phyloP scores from a whole-genome alignment of 768 basidiomycete species.

The Amanita pseudoporphyria region DNA sequence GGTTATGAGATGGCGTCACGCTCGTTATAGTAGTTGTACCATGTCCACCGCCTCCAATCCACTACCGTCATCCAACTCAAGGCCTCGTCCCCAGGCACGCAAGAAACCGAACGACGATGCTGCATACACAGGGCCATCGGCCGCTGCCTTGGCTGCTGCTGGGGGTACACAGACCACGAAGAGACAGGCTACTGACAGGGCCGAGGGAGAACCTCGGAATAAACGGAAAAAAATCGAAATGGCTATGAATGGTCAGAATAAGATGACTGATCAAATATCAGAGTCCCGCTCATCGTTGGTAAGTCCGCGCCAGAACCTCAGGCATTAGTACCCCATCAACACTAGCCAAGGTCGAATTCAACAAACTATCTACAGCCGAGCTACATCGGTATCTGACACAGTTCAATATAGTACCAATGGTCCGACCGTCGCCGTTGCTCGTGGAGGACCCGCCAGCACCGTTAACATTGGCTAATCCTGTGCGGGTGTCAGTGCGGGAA shows the following conservation, averaged over 20 bases:
- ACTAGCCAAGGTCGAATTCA: conserved; percentile 59
- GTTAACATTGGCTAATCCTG: conserved; percentile 41
- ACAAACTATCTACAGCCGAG: conserved; percentile 51
- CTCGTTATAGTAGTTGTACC: neutral
- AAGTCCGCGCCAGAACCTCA: conserved; percentile 13
- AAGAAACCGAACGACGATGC: conserved; percentile 62
- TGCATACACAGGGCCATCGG: conserved; percentile 51
- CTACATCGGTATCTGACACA: conserved; percentile 67
- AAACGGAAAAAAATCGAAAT: conserved; percentile 66
- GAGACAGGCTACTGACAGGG: conserved; percentile 55
- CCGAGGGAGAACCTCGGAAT: conserved; percentile 63
- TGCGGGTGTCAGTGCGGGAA: conserved; percentile 28
- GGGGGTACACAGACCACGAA: conserved; percentile 35
- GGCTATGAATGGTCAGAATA: conserved; percentile 12
- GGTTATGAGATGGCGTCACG: neutral
- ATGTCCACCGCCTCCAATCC: conserved; percentile 11
- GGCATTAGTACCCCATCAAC: neutral
- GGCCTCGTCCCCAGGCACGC: conserved; percentile 54
- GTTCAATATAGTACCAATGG: conserved; percentile 59
- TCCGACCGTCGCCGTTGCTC: conserved; percentile 62
- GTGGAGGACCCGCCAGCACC: conserved; percentile 67
- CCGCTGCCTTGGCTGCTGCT: conserved; percentile 26
- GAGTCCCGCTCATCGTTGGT: conserved; percentile 36
- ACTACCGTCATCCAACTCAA: conserved; percentile 19
- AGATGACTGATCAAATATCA: conserved; percentile 24